Evolutionary conservation across 2,329 filamentous ascomycete genomes (phyloP), one percentile per base, ranked within the genome.

Genomic region (Exophiala viscosa): DNA sequence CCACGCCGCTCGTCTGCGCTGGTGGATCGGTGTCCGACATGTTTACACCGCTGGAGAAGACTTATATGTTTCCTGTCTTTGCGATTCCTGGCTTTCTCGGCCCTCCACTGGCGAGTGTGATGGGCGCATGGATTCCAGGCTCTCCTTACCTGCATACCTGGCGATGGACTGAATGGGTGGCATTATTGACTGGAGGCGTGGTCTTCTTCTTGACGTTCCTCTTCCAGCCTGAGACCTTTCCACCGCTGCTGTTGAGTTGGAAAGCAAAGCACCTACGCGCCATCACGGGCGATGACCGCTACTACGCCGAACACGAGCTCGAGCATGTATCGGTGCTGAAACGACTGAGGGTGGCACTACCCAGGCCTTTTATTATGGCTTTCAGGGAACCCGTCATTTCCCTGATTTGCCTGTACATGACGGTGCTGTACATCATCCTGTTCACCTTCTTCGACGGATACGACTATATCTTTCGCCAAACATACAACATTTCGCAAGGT

Each of bases 181-280:
- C 69, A 0, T 57, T 73, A 5, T 69, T 74, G 20, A 64, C 70
- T 11, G 68, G 68, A 8, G 67, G 60, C 1, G 47, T 67, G 0
- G 35, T 42, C 9, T 64, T 74, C 31, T 62, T 6, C 28, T 69
- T 8, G 64, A 48, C 72, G 1, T 52, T 78, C 2, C 55, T 77
- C 2, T 73, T 76, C 55, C 67, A 76, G 5, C 77, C 76, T 2
- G 77, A 80, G 63, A 80, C 76, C 0, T 80, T 77, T 58, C 65
- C 72, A 2, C 75, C 74, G 0, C 61, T 74, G n/a, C 62, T 76
- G 1, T 62, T 76, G 4, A 67, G 69, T 23, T 76, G 72, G 73
- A 75, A 75, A 61, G 73, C 72, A 2, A 59, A 63, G 23, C 70
- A 72, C 15, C 65, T 76, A 1, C 69, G 73, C 2, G 60, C 61